phyloP scores from a whole-genome alignment of 2,329 filamentous ascomycete genomes.

The Aspergillus ochraceus region DNA sequence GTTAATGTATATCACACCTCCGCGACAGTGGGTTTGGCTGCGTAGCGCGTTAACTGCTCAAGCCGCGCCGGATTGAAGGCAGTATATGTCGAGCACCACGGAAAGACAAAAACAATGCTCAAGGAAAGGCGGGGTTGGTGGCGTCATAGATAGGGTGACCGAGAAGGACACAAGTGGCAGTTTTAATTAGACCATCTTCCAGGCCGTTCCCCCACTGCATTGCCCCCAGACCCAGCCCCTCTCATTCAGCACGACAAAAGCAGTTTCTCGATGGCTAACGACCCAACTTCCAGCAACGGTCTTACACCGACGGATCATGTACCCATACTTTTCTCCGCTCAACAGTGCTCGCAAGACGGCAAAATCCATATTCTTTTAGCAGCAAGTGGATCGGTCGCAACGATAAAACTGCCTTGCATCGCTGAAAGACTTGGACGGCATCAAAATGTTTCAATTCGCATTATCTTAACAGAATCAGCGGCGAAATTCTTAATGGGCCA shows the following conservation, averaged over 20 bases:
- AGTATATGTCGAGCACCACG: too few species aligned
- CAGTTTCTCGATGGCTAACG: background rate
- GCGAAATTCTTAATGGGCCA: constrained; percentile 75
- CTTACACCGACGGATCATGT: background rate
- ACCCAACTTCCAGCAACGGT: background rate
- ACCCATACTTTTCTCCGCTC: background rate
- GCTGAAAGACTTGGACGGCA: constrained; percentile 49
- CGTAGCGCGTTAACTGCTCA: background rate
- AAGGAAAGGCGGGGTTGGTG: too few species aligned
- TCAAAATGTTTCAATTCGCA: constrained; percentile 69
- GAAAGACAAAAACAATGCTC: too few species aligned
- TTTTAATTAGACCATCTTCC: too few species aligned
- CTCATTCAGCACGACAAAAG: too few species aligned
- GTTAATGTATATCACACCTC: background rate
- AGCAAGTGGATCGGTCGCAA: constrained; percentile 75
- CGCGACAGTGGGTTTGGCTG: too few species aligned
- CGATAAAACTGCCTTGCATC: constrained; percentile 77
- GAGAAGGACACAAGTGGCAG: too few species aligned
- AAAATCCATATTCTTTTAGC: constrained; percentile 53
- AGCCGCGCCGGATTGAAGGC: background rate
- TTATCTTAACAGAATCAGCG: constrained; percentile 76
- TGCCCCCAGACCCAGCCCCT: too few species aligned
- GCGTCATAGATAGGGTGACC: too few species aligned
- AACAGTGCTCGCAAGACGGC: constrained; percentile 17
- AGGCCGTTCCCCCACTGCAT: too few species aligned